Evolutionary conservation across 192 early-diverging fungal species (phyloP).

Genomic region (Chytriomyces sp.): DNA sequence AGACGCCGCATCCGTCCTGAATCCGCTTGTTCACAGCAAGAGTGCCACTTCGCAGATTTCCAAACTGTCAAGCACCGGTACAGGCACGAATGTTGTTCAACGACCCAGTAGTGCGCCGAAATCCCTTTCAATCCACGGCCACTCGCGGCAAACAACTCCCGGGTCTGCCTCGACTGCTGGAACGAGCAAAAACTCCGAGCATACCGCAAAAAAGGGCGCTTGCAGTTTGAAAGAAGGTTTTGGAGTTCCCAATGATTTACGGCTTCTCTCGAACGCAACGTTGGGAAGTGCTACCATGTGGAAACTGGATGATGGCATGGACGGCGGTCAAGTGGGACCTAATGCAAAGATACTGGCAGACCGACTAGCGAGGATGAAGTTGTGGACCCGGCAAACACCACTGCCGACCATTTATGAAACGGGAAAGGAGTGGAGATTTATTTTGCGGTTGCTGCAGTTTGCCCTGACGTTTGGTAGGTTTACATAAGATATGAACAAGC

Average conservation of each 20-base stretch:
- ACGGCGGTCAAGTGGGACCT: background rate
- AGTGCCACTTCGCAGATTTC: background rate
- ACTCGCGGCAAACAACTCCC: background rate
- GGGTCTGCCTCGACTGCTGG: background rate
- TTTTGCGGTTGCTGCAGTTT: slow-evolving; percentile 27
- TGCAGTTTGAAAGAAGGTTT: background rate
- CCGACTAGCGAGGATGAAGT: slow-evolving; percentile 8
- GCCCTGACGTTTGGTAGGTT: slow-evolving; percentile 21
- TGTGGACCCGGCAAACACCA: slow-evolving; percentile 35
- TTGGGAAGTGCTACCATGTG: slow-evolving; percentile 21
- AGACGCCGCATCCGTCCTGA: background rate
- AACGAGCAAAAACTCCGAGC: background rate
- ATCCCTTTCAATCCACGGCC: background rate
- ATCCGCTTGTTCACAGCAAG: background rate
- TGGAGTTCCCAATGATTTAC: background rate
- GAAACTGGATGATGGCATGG: slow-evolving; percentile 14
- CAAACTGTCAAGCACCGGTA: background rate
- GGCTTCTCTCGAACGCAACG: slow-evolving; percentile 7
- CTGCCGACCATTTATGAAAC: slow-evolving; percentile 25
- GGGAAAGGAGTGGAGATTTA: slow-evolving; percentile 19
- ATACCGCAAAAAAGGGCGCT: background rate
- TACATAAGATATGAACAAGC: too few species aligned
- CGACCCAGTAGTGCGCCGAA: too few species aligned
- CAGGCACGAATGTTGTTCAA: too few species aligned
- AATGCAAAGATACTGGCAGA: background rate